Evolutionary conservation across 768 basidiomycete genomes (phyloP), one percentile per base, ranked within the genome.

Genomic region (Daedalea quercina): DNA sequence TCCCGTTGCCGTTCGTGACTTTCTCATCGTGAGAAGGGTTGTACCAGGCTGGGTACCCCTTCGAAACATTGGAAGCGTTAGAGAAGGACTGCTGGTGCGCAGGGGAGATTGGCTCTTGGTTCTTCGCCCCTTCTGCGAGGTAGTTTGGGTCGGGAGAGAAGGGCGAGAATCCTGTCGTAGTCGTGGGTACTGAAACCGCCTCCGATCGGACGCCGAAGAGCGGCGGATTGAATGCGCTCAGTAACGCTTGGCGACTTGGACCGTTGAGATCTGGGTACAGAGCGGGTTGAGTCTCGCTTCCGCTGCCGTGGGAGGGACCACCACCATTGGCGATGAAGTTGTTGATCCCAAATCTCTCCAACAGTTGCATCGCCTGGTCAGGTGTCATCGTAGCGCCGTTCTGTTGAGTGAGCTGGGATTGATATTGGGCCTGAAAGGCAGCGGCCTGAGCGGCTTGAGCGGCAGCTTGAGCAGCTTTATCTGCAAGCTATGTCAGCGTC

Each of bases 401-500:
- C 53, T 56, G 50, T 34, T 52, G 25, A 45, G 56, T 43, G 37
- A 42, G 35, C 42, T 63, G 65, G 26, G 61, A 40, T 47, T 65
- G 65, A 33, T 63, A 58, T 50, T 67, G 61, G 1, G 61, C 59
- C 50, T 87, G 83, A 45, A 87, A 68, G 35, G 87, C 82, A 23
- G 85, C 85, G 13, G 84, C 80, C 64, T 90, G 88, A 8, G 87
- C 69, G n/a, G 70, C 66, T 54, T 90, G 89, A 8, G 89, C 90
- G 17, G 90, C 90, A 2, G 90, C 90, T 65, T 92, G 90, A 3
- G 90, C 90, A 17, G 90, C 90, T 74, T 93, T 93, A 67, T 92
- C 90, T 91, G 55, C 25, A 50, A 41, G 40, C 44, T 12, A 13
- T 17, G 24, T 48, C 17, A 37, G 48, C 19, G 28, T 31, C 28